phyloP scores from a whole-genome alignment of 192 early-diverging fungal species.

The Entomortierella chlamydospora region DNA sequence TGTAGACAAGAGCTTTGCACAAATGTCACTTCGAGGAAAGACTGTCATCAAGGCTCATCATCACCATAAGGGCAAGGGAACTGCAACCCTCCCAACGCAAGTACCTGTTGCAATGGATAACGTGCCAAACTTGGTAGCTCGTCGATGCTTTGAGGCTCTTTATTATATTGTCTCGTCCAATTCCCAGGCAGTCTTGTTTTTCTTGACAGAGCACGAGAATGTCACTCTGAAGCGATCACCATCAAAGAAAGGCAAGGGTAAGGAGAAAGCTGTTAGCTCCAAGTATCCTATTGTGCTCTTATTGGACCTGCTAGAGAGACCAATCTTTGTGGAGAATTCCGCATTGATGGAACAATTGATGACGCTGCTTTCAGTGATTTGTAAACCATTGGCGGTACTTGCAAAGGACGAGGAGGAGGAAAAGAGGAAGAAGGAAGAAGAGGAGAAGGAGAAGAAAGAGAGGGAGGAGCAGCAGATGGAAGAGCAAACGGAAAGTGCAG shows the following conservation, averaged over 20 bases:
- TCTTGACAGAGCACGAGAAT: constrained; percentile 78
- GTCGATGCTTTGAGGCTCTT: constrained; percentile 88
- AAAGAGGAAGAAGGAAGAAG: constrained; percentile 54
- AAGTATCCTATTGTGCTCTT: constrained; percentile 83
- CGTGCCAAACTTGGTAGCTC: constrained; percentile 90
- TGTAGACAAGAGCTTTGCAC: constrained; percentile 82
- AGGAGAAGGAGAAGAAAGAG: constrained; percentile 1
- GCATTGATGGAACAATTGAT: constrained; percentile 89
- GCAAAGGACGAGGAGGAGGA: constrained; percentile 64
- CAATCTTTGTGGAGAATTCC: constrained; percentile 83
- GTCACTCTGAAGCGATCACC: constrained; percentile 62
- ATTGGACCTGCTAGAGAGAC: constrained; percentile 85
- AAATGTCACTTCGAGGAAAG: constrained; percentile 74
- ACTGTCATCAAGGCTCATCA: constrained; percentile 58
- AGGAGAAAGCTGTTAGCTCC: constrained; percentile 64
- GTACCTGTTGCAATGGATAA: constrained; percentile 62
- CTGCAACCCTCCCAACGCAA: constrained; percentile 28
- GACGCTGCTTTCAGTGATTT: constrained; percentile 83
- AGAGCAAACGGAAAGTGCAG: not conserved
- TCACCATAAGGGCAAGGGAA: constrained; percentile 34
- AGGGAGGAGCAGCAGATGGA: constrained; percentile 3
- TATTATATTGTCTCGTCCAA: constrained; percentile 84
- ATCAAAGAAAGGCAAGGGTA: constrained; percentile 72
- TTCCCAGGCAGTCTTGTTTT: constrained; percentile 79
- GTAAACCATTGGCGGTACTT: constrained; percentile 78